Conservation (phyloP, 768 basidiomycete genomes). For the Suillus decipiens region DNA sequence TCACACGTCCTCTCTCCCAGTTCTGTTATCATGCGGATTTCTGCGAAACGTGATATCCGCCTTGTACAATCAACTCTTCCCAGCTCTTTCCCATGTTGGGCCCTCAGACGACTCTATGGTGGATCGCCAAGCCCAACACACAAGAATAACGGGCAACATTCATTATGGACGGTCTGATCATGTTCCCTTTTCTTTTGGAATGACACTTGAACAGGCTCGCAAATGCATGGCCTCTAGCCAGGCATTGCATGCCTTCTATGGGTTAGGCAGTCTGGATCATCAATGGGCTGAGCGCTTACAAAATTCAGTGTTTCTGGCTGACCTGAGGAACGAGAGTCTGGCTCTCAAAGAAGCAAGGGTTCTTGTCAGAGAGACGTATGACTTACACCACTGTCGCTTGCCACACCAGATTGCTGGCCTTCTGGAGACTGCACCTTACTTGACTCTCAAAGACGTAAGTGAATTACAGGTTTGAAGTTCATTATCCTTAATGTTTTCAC, state of each 20-base stretch:
- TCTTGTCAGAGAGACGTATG: too few species aligned
- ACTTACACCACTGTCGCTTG: too few species aligned
- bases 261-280: background rate
- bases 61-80: background rate
- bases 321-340: background rate
- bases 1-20: background rate
- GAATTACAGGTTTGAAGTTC: too few species aligned
- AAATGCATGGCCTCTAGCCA: background rate
- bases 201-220: background rate
- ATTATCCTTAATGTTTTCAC: too few species aligned
- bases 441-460: background rate
- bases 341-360: too few species aligned
- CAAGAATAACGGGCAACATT: background rate
- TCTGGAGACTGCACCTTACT: background rate
- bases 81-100: background rate
- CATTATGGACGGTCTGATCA: background rate
- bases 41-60: background rate
- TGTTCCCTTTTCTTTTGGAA: background rate
- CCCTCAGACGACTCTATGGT: background rate
- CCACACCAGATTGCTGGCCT: too few species aligned
- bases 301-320: background rate
- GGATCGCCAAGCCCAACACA: too few species aligned
- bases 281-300: too few species aligned
- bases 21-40: background rate
- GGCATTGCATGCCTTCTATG: background rate